phyloP scores from a whole-genome alignment of 495 filamentous ascomycete genomes.

The Lepidopterella palustris region DNA sequence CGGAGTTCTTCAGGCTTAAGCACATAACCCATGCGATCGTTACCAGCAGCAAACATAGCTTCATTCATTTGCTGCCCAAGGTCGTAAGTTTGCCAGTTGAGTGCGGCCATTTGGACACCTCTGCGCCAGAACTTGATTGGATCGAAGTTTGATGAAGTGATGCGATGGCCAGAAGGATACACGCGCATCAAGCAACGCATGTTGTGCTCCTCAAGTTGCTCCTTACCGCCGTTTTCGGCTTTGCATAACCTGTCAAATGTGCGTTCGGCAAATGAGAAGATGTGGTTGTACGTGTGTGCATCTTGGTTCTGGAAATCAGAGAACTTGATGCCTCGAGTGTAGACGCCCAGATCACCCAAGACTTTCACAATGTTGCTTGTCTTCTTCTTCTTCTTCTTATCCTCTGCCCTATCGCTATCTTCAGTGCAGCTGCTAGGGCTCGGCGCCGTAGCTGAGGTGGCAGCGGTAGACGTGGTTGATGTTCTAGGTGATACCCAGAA shows the following conservation, averaged over 20 bases:
- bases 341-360: constrained; percentile 81
- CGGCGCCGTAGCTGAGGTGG: constrained; percentile 46
- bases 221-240: constrained; percentile 55
- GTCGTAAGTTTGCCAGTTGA: constrained; percentile 99
- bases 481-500: constrained; percentile 44
- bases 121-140: constrained; percentile 87
- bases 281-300: constrained; percentile 79
- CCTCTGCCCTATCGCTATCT: constrained; percentile 51
- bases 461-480: constrained; percentile 42
- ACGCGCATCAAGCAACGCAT: constrained; percentile 87
- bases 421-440: constrained; percentile 57
- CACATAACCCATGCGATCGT: constrained; percentile 83
- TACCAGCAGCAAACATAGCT: constrained; percentile 94
- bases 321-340: constrained; percentile 82
- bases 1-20: constrained; percentile 85
- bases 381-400: constrained; percentile 47
- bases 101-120: constrained; percentile 91
- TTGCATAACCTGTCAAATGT: constrained; percentile 72
- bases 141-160: constrained; percentile 86
- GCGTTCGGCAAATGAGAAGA: constrained; percentile 85
- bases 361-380: constrained; percentile 79
- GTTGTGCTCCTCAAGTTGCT: constrained; percentile 78
- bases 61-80: constrained; percentile 91
- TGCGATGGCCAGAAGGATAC: constrained; percentile 74
- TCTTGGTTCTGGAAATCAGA: constrained; percentile 65